These are phyloP conservation scores for Rhodotorula graminis DNA, from an alignment of 768 basidiomycete species.

Conservation along the genomic window DNA sequence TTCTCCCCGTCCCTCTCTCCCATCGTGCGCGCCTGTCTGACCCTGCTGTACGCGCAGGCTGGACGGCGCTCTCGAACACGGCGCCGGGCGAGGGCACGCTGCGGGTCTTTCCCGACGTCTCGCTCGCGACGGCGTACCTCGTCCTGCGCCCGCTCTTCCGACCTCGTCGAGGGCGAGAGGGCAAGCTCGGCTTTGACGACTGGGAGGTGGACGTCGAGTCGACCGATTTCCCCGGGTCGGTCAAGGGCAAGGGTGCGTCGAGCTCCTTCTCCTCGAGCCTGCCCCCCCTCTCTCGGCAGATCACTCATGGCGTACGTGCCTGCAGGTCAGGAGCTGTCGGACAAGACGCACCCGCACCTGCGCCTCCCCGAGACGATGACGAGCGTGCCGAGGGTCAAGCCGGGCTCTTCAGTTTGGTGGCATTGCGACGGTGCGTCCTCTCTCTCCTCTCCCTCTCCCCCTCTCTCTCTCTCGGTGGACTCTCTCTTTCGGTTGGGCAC, in stretches of 20 bases:
- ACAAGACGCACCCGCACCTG: constrained; percentile 62
- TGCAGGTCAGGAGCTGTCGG: constrained; percentile 52
- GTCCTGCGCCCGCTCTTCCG: constrained; percentile 65
- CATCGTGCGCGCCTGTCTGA: no score
- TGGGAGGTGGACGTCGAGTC: constrained; percentile 59
- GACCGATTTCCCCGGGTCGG: constrained; percentile 55
- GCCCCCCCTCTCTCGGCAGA: background rate
- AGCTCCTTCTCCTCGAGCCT: constrained; percentile 52
- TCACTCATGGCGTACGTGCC: background rate
- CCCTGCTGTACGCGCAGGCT: background rate
- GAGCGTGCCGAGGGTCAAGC: constrained; percentile 57
- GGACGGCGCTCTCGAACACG: constrained; percentile 16
- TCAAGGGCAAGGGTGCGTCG: constrained; percentile 46
- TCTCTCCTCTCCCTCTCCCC: background rate
- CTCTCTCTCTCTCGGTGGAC: no score
- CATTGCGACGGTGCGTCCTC: constrained; percentile 20
- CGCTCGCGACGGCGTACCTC: constrained; percentile 53
- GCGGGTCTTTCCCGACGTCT: constrained; percentile 59
- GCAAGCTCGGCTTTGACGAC: constrained; percentile 51
- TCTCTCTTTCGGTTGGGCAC: no score
- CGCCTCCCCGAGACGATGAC: constrained; percentile 57
- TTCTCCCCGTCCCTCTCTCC: background rate
- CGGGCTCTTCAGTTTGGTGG: constrained; percentile 55
- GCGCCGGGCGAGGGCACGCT: constrained; percentile 53
- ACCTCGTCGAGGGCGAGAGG: constrained; percentile 43